phyloP scores from a whole-genome alignment of 495 filamentous ascomycete genomes.

The Penicillium antarcticum region DNA sequence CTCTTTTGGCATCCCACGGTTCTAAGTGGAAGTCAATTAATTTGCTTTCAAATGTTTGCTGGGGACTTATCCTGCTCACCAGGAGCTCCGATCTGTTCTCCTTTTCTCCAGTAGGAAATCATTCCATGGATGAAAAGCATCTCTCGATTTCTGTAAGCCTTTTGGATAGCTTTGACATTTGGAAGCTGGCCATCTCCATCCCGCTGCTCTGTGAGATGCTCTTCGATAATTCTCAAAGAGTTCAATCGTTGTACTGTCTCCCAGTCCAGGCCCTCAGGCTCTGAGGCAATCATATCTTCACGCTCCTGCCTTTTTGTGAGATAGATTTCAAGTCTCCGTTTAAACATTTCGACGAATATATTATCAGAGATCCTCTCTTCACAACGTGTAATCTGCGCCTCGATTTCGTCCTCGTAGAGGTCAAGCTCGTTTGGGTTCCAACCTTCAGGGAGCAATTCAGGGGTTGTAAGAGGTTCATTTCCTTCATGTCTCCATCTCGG shows the following conservation, averaged over 20 bases:
- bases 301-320: not conserved
- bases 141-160: not conserved
- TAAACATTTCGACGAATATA: constrained; percentile 3
- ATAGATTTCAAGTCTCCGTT: not conserved
- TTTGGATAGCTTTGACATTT: constrained; percentile 1
- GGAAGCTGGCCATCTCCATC: constrained; percentile 2
- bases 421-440: constrained; percentile 3
- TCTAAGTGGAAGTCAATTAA: no score
- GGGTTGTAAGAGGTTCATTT: not conserved
- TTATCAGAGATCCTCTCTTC: constrained; percentile 3
- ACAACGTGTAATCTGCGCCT: constrained; percentile 5
- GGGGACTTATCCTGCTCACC: no score
- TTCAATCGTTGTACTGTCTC: not conserved
- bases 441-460: not conserved
- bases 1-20: not conserved
- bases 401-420: constrained; percentile 1
- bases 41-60: no score
- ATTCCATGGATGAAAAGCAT: not conserved
- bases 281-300: not conserved
- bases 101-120: constrained; percentile 5
- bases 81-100: not conserved
- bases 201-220: not conserved
- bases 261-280: not conserved
- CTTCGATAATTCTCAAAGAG: not conserved
- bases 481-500: no score